Evolutionary conservation across 805 yeast species (phyloP), one percentile per base, ranked within the genome.

Genomic region (Kazachstania taianensis): DNA sequence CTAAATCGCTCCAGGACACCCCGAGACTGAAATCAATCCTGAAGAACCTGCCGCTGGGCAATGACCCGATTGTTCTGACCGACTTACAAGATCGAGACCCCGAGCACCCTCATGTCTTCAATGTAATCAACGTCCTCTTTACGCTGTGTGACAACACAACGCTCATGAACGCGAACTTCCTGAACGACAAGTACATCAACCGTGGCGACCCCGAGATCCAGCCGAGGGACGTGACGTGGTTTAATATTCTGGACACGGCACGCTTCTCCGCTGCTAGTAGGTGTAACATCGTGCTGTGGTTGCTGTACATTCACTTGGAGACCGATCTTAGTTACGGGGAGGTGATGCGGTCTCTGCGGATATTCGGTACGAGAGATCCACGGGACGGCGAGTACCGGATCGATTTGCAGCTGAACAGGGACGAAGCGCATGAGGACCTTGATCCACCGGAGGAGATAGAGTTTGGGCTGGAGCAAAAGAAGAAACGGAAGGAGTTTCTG

Each of bases 1-100:
- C 77, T 31, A 84, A 81, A 53, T 92, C 85, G 39, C 65, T 89
- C 27, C 97, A 89, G 60, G 97, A 89, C 53, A 92, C 97, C 0
- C 97, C 97, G 2, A 67, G 97, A 37, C 69, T 89, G 42, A 89
- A 89, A 55, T 79, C 94, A 0, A 89, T 89, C 15, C 60, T 89
- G 45, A 89, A 89, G 61, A 53, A 50, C 33, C 30, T 56, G 20
- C 52, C 61, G 0, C 33, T 52, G 5, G 61, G 61, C 4, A 55
- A 56, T 31, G 53, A 52, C 2, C 41, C 49, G 2, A 27, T 53
- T 25, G 40, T 41, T 16, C 36, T 53, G 13, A 83, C 92, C 0
- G 84, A 87, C 2, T 76, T 87, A 46, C n/a, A n/a, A n/a, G n/a
- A n/a, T n/a, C n/a, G n/a, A n/a, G 25, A n/a, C 4, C 25, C 4